Evolutionary conservation across 2,329 filamentous ascomycete species (phyloP).

Genomic region (Neopestalotiopsis sp.): DNA sequence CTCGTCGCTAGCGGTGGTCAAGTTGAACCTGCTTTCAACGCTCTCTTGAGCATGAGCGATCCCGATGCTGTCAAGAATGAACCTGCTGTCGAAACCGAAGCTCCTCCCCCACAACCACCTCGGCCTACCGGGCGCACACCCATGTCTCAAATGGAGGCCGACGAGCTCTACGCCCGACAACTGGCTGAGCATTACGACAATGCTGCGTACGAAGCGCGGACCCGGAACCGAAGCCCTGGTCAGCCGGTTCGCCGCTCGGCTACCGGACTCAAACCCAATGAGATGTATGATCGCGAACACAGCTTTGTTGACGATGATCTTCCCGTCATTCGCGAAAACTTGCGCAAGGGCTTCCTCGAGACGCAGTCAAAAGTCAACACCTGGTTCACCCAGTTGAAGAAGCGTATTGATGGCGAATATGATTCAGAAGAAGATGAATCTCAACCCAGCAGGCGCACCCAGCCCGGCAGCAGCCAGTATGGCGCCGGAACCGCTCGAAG

Average conservation of each 20-base stretch:
- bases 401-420: constrained; percentile 90
- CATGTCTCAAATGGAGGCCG: constrained; percentile 83
- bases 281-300: constrained; percentile 72
- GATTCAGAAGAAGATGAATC: constrained; percentile 68
- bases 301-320: constrained; percentile 97
- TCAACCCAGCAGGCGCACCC: constrained; percentile 39
- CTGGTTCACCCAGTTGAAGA: constrained; percentile 91
- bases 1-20: constrained; percentile 83
- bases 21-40: constrained; percentile 94
- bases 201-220: constrained; percentile 61
- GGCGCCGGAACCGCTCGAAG: constrained; percentile 68
- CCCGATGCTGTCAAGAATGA: constrained; percentile 68
- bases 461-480: constrained; percentile 41
- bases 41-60: constrained; percentile 88
- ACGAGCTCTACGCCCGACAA: constrained; percentile 90
- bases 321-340: constrained; percentile 88
- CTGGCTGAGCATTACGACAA: constrained; percentile 89
- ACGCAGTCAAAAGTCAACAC: constrained; percentile 92
- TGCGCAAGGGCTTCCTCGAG: constrained; percentile 92
- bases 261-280: constrained; percentile 60
- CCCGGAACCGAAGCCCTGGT: constrained; percentile 46
- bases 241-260: constrained; percentile 47
- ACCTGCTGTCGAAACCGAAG: constrained; percentile 53
- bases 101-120: constrained; percentile 80
- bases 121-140: constrained; percentile 68